A percentile compares a stretch with the other conserved stretches of the same genome.
Evolutionary conservation across 176 grass and related monocot species (phyloP).

Genomic region (bread wheat (Triticum aestivum)): IWGSC_CS_RefSeq_v2.1 NC_057801.1:250751428-250751927

Average conservation of each 20-base stretch:
- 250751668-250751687: background rate
- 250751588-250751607: background rate
- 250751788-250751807: too few species aligned
- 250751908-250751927: background rate
- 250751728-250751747: background rate
- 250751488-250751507: background rate
- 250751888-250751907: conserved; percentile 4
- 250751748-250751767: conserved; percentile 6
- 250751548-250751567: background rate
- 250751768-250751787: background rate
- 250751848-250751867: background rate
- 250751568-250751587: background rate
- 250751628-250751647: background rate
- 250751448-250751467: conserved; percentile 3
- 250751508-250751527: background rate
- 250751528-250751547: conserved; percentile 2
- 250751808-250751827: background rate
- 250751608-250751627: background rate
- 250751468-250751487: background rate
- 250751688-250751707: background rate
- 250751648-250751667: too few species aligned
- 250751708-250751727: background rate
- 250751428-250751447: background rate
- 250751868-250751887: background rate
- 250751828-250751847: background rate